These are phyloP conservation scores for Triticum urartu DNA, from an alignment of 176 grass and related monocot genomes.

Conservation along the genomic window DNA sequence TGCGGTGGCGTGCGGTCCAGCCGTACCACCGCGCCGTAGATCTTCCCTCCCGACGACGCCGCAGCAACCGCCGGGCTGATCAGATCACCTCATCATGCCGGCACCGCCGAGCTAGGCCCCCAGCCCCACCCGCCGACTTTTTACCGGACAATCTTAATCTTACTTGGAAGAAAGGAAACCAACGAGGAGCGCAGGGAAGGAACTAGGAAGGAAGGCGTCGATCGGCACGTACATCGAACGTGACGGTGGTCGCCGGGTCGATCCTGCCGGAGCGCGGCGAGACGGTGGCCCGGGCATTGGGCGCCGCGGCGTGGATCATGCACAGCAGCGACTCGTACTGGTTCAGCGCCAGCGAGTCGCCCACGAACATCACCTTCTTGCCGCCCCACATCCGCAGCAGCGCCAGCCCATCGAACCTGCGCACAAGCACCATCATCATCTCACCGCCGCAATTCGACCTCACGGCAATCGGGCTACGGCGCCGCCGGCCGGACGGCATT, in stretches of 20 bases:
- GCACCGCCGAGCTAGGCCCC: background rate
- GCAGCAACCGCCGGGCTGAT: background rate
- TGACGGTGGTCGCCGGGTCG: conserved; percentile 31
- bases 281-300: conserved; percentile 14
- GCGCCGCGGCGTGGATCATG: conserved; percentile 62
- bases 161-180: background rate
- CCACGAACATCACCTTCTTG: conserved; percentile 92
- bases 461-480: too few species aligned
- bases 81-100: conserved; percentile 6
- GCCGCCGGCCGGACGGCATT: too few species aligned
- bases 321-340: conserved; percentile 90
- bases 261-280: conserved; percentile 28
- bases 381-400: conserved; percentile 58
- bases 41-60: too few species aligned
- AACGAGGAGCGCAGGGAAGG: too few species aligned
- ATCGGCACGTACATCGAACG: conserved; percentile 50
- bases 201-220: too few species aligned
- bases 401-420: conserved; percentile 67
- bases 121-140: conserved; percentile 13
- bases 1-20: background rate
- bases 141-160: background rate
- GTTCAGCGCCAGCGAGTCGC: conserved; percentile 85
- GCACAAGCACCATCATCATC: background rate
- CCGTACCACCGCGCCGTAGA: background rate
- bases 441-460: background rate